Evolutionary conservation across 768 basidiomycete species (phyloP), one percentile per base, ranked within the genome.

Genomic region (Candolleomyces aberdarensis): DNA sequence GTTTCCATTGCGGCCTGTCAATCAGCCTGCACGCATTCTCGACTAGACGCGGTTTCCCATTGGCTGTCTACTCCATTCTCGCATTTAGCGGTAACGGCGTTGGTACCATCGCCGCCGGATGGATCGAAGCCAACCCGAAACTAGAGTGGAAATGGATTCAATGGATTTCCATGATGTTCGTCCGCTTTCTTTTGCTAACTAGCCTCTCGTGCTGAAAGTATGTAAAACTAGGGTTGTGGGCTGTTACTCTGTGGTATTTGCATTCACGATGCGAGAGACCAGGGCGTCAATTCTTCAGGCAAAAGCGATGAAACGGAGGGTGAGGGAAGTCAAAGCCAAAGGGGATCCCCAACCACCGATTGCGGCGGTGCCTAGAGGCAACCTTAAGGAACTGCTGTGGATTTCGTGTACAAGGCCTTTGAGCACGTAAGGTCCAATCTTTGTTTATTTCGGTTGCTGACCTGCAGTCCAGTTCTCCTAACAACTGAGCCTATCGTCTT

Each of bases 121-220:
- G 85, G 85, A 78, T 90, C 20, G 87, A 90, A 66, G 78, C 82
- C 63, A 82, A 85, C 61, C 67, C 75, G 0, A 74, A 73, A 19
- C 69, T 92, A 1, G 78, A 79, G 63, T 93, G 92, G 90, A 77
- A 90, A 29, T 93, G 91, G 90, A 91, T 95, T 22, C 85, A 92
- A 66, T 93, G 91, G 91, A 80, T 91, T 9, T 85, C 86, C 63
- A 76, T 85, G 66, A 89, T 88, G 87, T 85, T 52, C 1, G 76
- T 72, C 58, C 66, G 5, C 60, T 49, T 15, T 40, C 39, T 11
- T 47, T 54, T 15, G 8, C 57, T 52, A 56, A 19, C 47, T 11
- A 11, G 1, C 36, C 53, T 53, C 56, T 43, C 48, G 13, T 58
- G 29, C 36, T 7, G 58, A 31, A 2, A 41, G 43, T 19, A 44